Conservation (phyloP, 129 eudicot genomes). For the Daucus carota region DH1_v3.0 NC_030383.2:48271001-48271500, state of each 20-base stretch:
- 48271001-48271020: too few relatives aligned
- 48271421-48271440: conserved; percentile 89
- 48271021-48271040: too few relatives aligned
- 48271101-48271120: conserved; percentile 11
- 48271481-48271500: conserved; percentile 90
- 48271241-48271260: neutral
- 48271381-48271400: conserved; percentile 30
- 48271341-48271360: neutral
- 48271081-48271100: neutral
- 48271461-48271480: conserved; percentile 91
- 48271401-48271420: conserved; percentile 99
- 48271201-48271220: neutral
- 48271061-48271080: neutral
- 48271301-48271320: too few relatives aligned
- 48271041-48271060: too few relatives aligned
- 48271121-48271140: conserved; percentile 15
- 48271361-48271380: too few relatives aligned
- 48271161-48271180: conserved; percentile 2
- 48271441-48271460: conserved; percentile 92
- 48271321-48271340: too few relatives aligned
- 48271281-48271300: neutral
- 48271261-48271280: neutral
- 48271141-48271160: neutral
- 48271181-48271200: neutral
- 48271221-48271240: neutral